Evolutionary conservation across 192 early-diverging fungal species (phyloP), one percentile per base, ranked within the genome.

Genomic region (Entomortierella lignicola): DNA sequence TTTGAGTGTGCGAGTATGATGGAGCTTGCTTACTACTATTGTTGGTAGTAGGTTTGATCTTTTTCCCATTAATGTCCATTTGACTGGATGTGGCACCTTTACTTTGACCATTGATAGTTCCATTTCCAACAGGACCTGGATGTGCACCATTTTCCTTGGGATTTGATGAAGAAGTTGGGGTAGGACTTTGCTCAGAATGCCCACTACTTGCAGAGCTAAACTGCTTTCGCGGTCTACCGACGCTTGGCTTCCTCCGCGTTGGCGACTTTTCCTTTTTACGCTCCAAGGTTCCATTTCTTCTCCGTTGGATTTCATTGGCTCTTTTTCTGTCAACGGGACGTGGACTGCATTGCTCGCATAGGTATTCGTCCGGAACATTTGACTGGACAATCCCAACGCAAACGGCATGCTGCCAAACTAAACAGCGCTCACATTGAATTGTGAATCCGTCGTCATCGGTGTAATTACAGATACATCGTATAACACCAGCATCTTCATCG

Each of bases 381-480:
- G 86, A 85, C 56, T 89, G 84, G 39, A 87, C 84, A 43, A 92
- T 87, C 15, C 83, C 82, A 15, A 99, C 92, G 73, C 98, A 99
- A 25, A 90, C 87, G 8, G 90, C 90, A 80, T 99, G 98, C 71
- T 99, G 98, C 98, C 98, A 99, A 6, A 96, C 94, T 7, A 88
- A 69, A 73, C 98, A 99, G 54, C 87, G 82, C 55, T 99, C 98
- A 80, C 98, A 99, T 63, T 98, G 95, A 50, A 99, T 94, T 8
- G 98, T 98, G 51, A 92, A 97, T 17, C 98, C 98, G 86, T 99
- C 98, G 85, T 99, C 98, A 63, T 97, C 92, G 50, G 86, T 86
- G 63, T 86, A 89, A 25, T 85, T 84, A 81, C 98, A 99, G 60
- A 99, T 96, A 82, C 98, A 99, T 23, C 96, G 92, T 85, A 99